Evolutionary conservation across 768 basidiomycete species (phyloP).

Genomic region (Podaxis carcinomalis): DNA sequence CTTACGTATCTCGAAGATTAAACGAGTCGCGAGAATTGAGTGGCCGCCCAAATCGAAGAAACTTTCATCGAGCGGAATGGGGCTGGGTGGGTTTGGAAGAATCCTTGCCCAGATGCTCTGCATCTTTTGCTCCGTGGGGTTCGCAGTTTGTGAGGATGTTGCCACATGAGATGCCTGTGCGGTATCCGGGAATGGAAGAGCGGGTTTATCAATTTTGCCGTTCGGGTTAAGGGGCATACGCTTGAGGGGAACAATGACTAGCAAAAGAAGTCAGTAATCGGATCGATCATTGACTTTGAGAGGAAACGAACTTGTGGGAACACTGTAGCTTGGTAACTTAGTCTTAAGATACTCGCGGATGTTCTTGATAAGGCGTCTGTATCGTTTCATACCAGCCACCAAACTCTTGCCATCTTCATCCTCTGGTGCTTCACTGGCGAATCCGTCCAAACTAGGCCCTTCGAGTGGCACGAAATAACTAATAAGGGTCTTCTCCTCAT

Average conservation of each 20-base stretch:
- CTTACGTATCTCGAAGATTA: constrained; percentile 96
- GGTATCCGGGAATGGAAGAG: constrained; percentile 97
- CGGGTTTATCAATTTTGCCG: constrained; percentile 98
- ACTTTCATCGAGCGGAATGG: constrained; percentile 84
- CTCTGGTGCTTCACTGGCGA: constrained; percentile 63
- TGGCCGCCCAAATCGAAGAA: constrained; percentile 99
- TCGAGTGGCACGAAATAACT: constrained; percentile 94
- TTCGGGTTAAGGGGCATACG: constrained; percentile 99
- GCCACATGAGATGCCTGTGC: constrained; percentile 55
- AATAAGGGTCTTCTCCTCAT: constrained; percentile 98
- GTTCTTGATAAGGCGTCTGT: constrained; percentile 86
- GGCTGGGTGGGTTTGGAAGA: constrained; percentile 71
- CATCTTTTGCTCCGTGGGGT: constrained; percentile 75
- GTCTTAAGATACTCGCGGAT: constrained; percentile 95
- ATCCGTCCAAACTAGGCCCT: constrained; percentile 58
- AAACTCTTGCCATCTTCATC: constrained; percentile 57
- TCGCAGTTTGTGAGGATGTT: constrained; percentile 32
- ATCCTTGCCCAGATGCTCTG: constrained; percentile 82
- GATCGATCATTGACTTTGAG: constrained; percentile 1
- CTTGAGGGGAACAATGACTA: constrained; percentile 90
- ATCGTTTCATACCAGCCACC: constrained; percentile 75
- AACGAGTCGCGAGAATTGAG: constrained; percentile 94
- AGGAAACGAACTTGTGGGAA: constrained; percentile 72
- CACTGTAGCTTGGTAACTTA: constrained; percentile 92
- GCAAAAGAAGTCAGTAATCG: not conserved